These are phyloP conservation scores for Tolypocladium cylindrosporum DNA, from an alignment of 2,329 filamentous ascomycete species.

Conservation along the genomic window DNA sequence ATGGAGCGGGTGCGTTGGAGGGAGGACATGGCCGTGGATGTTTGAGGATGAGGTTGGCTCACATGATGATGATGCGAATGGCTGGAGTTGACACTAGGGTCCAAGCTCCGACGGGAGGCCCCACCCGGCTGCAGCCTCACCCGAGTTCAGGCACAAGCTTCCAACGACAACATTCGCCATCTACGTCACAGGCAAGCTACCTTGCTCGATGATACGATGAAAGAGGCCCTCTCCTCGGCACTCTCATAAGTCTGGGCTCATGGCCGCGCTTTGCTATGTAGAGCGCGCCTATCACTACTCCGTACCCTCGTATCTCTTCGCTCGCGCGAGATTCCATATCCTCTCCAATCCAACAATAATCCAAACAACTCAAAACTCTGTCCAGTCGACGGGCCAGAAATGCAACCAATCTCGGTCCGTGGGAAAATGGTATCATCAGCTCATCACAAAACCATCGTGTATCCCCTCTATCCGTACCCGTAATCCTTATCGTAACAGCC, in stretches of 20 bases:
- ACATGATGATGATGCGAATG: not conserved
- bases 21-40: conserved; percentile 26
- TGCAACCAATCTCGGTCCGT: not conserved
- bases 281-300: not conserved
- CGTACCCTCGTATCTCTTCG: not conserved
- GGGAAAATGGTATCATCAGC: conserved; percentile 1
- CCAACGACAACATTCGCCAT: not conserved
- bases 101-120: not conserved
- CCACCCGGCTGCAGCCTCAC: not conserved
- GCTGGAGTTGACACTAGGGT: not conserved
- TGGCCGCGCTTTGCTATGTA: not conserved
- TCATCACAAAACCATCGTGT: not conserved
- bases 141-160: not conserved
- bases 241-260: not conserved
- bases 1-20: conserved; percentile 37
- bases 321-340: not conserved
- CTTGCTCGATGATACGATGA: not conserved
- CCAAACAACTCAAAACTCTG: not conserved
- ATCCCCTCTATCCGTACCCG: not conserved
- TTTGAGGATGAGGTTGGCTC: not conserved
- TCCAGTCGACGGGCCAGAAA: not conserved
- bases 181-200: not conserved
- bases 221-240: not conserved
- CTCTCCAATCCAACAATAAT: not conserved
- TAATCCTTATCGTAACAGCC: not conserved